phyloP scores from a whole-genome alignment of 129 eudicot species.

The Oenanthe sinensis region DNA sequence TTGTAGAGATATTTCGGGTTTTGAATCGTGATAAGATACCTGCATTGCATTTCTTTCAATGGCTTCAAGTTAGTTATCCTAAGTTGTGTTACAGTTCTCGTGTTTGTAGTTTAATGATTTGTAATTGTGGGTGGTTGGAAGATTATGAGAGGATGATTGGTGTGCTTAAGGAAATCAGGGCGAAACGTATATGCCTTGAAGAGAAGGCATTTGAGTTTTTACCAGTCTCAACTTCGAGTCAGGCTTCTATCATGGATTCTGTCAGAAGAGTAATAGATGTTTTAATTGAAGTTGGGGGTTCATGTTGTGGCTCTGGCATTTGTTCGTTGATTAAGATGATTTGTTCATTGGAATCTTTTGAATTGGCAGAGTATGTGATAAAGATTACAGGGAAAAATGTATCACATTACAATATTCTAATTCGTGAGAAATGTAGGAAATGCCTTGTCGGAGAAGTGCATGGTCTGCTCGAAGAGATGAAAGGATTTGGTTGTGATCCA shows the following conservation, averaged over 20 bases:
- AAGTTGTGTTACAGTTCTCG: slow-evolving; percentile 26
- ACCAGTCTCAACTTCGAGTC: slow-evolving; percentile 24
- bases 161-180: slow-evolving; percentile 33
- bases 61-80: slow-evolving; percentile 35
- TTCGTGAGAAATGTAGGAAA: slow-evolving; percentile 43
- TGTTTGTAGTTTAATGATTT: slow-evolving; percentile 57
- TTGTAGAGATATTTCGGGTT: slow-evolving; percentile 40
- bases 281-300: slow-evolving; percentile 55
- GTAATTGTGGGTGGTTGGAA: slow-evolving; percentile 59
- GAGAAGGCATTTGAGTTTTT: slow-evolving; percentile 58
- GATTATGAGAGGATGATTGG: slow-evolving; percentile 48
- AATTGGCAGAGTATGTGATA: slow-evolving; percentile 61
- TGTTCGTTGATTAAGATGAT: slow-evolving; percentile 49
- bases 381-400: slow-evolving; percentile 40
- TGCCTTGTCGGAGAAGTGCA: slow-evolving; percentile 36
- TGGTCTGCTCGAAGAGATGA: slow-evolving; percentile 47
- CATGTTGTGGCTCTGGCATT: slow-evolving; percentile 51
- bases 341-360: slow-evolving; percentile 44
- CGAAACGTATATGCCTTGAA: slow-evolving; percentile 34
- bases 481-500: slow-evolving; percentile 31
- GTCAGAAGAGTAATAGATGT: slow-evolving; percentile 22
- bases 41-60: slow-evolving; percentile 48
- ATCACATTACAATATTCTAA: slow-evolving; percentile 38
- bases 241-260: slow-evolving; percentile 25
- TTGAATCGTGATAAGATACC: slow-evolving; percentile 37